Evolutionary conservation across 257 asterid genomes (phyloP).

Genomic region (Solanum pinnatisectum): DNA sequence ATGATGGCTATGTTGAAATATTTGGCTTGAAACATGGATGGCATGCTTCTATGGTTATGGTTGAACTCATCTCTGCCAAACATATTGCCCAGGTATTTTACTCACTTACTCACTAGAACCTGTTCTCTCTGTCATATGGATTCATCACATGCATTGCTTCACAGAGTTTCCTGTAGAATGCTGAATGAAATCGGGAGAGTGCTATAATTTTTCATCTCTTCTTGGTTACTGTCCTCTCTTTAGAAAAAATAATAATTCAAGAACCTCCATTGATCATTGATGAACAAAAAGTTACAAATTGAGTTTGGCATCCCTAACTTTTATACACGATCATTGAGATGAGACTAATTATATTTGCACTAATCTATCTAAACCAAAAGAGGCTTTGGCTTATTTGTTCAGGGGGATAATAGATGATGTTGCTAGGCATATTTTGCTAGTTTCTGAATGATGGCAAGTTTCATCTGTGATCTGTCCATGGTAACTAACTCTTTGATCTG

Average conservation of each 20-base stretch:
- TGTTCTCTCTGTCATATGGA: neutral
- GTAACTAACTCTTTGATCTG: neutral
- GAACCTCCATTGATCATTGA: neutral
- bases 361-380: neutral
- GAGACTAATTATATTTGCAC: neutral
- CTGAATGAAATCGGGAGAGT: neutral
- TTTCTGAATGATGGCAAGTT: neutral
- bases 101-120: neutral
- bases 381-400: neutral
- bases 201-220: neutral
- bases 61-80: conserved; percentile 70
- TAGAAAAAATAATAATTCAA: neutral
- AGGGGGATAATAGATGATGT: neutral
- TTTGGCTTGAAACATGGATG: conserved; percentile 90
- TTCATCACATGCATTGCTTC: neutral
- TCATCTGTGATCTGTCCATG: neutral
- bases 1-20: conserved; percentile 66
- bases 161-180: neutral
- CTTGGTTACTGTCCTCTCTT: neutral
- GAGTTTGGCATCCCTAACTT: neutral
- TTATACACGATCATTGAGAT: neutral
- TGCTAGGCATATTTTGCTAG: neutral
- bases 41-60: conserved; percentile 98
- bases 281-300: neutral
- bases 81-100: conserved; percentile 80